Percentiles rank a stretch among this genome's conserved stretches.
phyloP scores from a whole-genome alignment of 2,329 filamentous ascomycete genomes.

The Epichloe festucae region DNA sequence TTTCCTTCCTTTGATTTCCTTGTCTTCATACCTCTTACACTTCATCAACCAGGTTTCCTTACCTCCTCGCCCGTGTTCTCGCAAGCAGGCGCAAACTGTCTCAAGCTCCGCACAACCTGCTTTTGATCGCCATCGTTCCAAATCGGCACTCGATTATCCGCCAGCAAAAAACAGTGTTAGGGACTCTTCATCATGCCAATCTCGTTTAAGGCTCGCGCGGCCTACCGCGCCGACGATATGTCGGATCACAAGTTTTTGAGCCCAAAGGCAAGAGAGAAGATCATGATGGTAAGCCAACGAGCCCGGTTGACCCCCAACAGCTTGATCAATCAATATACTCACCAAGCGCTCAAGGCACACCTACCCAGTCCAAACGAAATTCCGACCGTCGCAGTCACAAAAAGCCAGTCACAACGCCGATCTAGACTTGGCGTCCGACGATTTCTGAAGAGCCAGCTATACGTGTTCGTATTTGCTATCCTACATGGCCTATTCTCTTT shows the following conservation, averaged over 20 bases:
- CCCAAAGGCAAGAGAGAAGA: slow-evolving; percentile 23
- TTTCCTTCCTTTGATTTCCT: background rate
- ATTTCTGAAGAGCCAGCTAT: slow-evolving; percentile 48
- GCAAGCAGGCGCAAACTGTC: background rate
- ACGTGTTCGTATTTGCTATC: slow-evolving; percentile 53
- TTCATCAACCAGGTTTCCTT: background rate
- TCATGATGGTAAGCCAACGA: slow-evolving; percentile 21
- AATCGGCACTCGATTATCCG: background rate
- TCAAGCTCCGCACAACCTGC: background rate
- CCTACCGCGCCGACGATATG: slow-evolving; percentile 27
- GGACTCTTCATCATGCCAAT: slow-evolving; percentile 19
- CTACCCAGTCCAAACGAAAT: slow-evolving; percentile 22
- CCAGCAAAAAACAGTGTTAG: no score
- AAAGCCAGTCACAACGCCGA: slow-evolving; percentile 16
- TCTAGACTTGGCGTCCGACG: slow-evolving; percentile 44
- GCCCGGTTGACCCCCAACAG: background rate
- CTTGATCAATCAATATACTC: slow-evolving; percentile 1
- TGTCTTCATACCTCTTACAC: background rate
- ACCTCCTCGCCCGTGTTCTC: background rate
- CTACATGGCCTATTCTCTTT: slow-evolving; percentile 77
- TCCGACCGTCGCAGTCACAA: slow-evolving; percentile 14
- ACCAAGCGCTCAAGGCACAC: slow-evolving; percentile 20
- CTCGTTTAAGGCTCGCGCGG: slow-evolving; percentile 22
- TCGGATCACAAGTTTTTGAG: slow-evolving; percentile 20
- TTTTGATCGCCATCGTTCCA: background rate